Base-by-base conservation (phyloP, 768 basidiomycete species). In the Saitozyma podzolica region DNA sequence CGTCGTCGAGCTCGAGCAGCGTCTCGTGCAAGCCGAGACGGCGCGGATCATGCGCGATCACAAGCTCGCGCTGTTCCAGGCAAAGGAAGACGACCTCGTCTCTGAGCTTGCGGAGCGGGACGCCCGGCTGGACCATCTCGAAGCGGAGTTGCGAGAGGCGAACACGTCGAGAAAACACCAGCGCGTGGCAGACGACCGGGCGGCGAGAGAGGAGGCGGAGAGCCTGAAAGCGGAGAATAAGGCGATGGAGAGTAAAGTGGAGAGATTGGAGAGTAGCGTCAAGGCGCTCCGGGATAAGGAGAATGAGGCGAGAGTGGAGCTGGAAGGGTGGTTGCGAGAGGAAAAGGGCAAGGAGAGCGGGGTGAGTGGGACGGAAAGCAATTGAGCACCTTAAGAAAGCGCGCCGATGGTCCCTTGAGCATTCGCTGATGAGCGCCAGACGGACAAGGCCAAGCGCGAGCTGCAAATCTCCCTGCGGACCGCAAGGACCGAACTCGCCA, bases 31-130 rank as follows among this genome's bases (percentile, higher is more conserved):
- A 40, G 66, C 68, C 19, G 72, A 76, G 53, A 59, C 40, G 29
- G 9, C 14, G 29, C 8, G 9, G 74, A 73, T 75, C 42, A 77
- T 77, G 64, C 63, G 73, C 6, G 75, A 77, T 40, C 72, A 77
- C 59, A 75, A 72, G 62, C 63, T 75, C n/a, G 57, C 73, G 11
- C 55, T 75, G 40, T 67, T 72, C 49, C 52, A 73, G 51, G 69
- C 72, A 2, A 69, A 54, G 50, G 73, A 77, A 37, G 70, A 66
- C 1, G 75, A 73, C 19, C 53, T 73, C 8, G 19, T 57, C 1
- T 63, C 68, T 9, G 66, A 69, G 39, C 42, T 72, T 56, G 59
- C 45, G 19, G 74, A 76, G 53, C 65, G 59, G 43, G 70, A 76
- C 63, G 47, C 37, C 6, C 61, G 54, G 49, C 45, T 76, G 1